Evolutionary conservation across 768 basidiomycete species (phyloP), one percentile per base, ranked within the genome.

Genomic region (Mycena chlorophos): DNA sequence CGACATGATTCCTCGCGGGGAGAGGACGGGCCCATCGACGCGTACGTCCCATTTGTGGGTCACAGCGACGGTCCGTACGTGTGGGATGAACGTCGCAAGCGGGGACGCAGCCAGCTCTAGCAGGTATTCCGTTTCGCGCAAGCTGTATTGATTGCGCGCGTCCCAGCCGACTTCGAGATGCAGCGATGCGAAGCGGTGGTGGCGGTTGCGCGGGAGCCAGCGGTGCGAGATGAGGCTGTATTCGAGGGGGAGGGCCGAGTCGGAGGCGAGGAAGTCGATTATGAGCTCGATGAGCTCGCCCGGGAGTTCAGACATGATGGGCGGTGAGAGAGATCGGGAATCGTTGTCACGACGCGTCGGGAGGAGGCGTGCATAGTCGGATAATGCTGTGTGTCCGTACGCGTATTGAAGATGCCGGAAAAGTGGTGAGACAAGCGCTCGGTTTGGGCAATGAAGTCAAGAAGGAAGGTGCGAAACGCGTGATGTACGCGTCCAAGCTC

Each of bases 231-330:
- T 19, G 12, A 28, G 22, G n/a, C 45, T 27, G 26, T 46, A 46
- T 10, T 8, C 13, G 25, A 4, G 12, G 12, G 45, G 45, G 10
- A 46, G 23, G 12, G 45, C 45, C 23, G 23, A 6, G 20, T 25
- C 45, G 13, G 20, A 20, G 26, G 5, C 6, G 5, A 46, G 45
- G 45, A 25, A 6, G 22, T 46, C 45, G 22, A 46, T 28, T 6
- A 46, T 46, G 45, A 46, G 14, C 10, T 46, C 45, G 45, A 46
- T 27, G 45, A 46, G 45, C 20, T 46, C 45, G 12, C 26, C 45
- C 6, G 45, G 45, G 5, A 46, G 45, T 4, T 46, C 45, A 25
- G 45, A 20, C 45, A 46, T 46, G 45, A 25, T 27, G 45, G 45
- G 45, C n/a, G n/a, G n/a, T n/a, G n/a, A n/a, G n/a, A n/a, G n/a